phyloP scores from a whole-genome alignment of 495 filamentous ascomycete species.

The Penicillium antarcticum region DNA sequence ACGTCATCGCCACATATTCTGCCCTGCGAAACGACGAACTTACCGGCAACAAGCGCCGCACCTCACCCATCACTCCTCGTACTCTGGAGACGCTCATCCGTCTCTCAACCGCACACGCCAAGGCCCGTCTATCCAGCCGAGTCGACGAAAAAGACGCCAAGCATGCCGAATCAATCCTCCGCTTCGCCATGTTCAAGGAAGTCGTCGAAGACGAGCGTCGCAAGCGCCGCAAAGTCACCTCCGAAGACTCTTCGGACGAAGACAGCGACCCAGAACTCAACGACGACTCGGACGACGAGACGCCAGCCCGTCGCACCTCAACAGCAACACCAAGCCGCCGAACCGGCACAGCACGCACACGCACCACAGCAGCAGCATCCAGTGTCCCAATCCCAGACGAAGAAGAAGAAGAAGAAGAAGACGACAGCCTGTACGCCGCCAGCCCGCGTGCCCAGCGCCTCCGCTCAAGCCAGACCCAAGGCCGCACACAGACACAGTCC shows the following conservation, averaged over 20 bases:
- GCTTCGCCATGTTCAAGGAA: conserved; percentile 98
- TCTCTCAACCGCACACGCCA: conserved; percentile 94
- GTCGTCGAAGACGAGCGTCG: conserved; percentile 83
- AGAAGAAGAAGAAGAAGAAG: no score
- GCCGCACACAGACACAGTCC: conserved; percentile 35
- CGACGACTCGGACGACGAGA: conserved; percentile 32
- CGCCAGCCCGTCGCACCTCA: conserved; percentile 26
- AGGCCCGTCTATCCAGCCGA: conserved; percentile 84
- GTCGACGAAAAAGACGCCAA: conserved; percentile 90
- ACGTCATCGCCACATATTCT: conserved; percentile 90
- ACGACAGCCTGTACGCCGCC: conserved; percentile 52
- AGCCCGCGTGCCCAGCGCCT: conserved; percentile 52
- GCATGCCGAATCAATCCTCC: conserved; percentile 83
- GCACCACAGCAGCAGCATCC: conserved; percentile 37
- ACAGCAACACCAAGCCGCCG: conserved; percentile 33
- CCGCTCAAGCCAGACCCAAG: conserved; percentile 36
- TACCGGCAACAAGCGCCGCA: conserved; percentile 88
- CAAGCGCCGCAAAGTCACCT: conserved; percentile 59
- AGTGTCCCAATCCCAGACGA: conserved; percentile 32
- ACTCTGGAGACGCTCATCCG: conserved; percentile 97
- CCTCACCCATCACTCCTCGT: conserved; percentile 93
- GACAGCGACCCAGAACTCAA: conserved; percentile 38
- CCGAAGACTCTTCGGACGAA: conserved; percentile 48
- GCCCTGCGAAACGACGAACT: conserved; percentile 94
- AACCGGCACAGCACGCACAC: conserved; percentile 39